Base-by-base conservation (phyloP, 2,329 filamentous ascomycete species). In the Exophiala xenobiotica region DNA sequence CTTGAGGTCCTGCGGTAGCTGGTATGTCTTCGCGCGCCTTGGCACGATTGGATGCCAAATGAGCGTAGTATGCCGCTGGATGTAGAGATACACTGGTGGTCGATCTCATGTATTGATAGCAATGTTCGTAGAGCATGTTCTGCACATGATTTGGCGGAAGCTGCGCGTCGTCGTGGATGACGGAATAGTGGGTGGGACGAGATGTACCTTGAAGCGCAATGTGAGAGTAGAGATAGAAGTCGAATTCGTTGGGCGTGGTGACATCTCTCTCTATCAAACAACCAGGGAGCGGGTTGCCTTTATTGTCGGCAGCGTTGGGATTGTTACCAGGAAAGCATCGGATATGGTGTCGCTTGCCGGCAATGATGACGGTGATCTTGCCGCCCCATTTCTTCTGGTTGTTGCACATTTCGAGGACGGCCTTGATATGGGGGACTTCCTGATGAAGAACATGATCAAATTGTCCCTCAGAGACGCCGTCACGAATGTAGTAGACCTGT, bases 1-100 rank as follows among this genome's bases (percentile, higher is more conserved):
- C 69, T 53, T 69, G 70, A 26, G 70, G 70, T 14, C 71, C 70
- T n/a, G 63, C 64, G 35, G 64, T 66, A 8, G 68, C 64, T 12
- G 68, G 61, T 7, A 73, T 64, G 56, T 78, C 74, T 63, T 92
- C 85, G 59, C 99, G 93, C 3, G 83, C 76, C 47, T 84, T 83
- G 16, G 88, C 90, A 43, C 93, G 88, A 51, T 83, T 82, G 6
- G 90, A 86, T 26, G 91, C 90, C 57, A 99, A 72, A 70, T 99
- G 93, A 0, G 95, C 90, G 62, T 99, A 99, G 77, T 99, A 99
- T 0, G 97, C 86, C 0, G 93, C 90, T 0, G 93, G 93, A 59
- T 69, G 88, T 0, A 93, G 71, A 0, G 91, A 96, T 0, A 99
- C 91, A 0, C 93, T 90, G 0, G 92, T 97, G 0, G 91, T 97